Conservation (phyloP, 2,329 filamentous ascomycete genomes). For the Ophiostoma sp. region DNA sequence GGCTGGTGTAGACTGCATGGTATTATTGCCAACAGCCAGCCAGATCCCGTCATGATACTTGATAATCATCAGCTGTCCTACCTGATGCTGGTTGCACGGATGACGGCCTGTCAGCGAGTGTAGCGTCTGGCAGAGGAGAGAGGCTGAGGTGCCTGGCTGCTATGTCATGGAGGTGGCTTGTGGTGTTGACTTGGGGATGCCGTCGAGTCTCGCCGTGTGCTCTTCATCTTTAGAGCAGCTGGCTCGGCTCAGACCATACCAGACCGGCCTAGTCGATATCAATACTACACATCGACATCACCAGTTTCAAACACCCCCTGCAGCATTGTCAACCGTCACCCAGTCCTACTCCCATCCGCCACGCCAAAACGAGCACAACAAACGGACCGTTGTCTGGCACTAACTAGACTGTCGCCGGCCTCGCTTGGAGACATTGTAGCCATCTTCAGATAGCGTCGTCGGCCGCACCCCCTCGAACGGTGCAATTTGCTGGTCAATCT, state of each 20-base stretch:
- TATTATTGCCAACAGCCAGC: neutral
- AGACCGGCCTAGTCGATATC: neutral
- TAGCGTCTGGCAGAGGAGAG: neutral
- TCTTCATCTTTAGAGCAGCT: too few relatives aligned
- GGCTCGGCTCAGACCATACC: too few relatives aligned
- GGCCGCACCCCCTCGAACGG: neutral
- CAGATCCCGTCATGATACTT: neutral
- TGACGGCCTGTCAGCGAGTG: neutral
- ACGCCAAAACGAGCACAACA: neutral
- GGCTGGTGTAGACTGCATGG: too few relatives aligned
- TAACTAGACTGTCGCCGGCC: neutral
- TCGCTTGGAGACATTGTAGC: neutral
- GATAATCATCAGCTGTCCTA: neutral
- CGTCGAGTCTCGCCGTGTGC: too few relatives aligned
- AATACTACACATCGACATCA: neutral
- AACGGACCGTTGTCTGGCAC: conserved; percentile 2
- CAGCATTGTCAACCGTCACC: neutral
- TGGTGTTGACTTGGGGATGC: neutral
- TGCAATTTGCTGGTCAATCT: neutral
- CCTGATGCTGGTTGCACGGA: neutral
- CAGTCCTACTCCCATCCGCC: neutral
- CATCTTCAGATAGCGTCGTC: neutral
- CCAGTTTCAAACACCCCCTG: neutral
- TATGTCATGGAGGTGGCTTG: neutral
- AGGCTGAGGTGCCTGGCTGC: neutral